phyloP scores from a whole-genome alignment of 768 basidiomycete species.

The Boletus coccyginus region DNA sequence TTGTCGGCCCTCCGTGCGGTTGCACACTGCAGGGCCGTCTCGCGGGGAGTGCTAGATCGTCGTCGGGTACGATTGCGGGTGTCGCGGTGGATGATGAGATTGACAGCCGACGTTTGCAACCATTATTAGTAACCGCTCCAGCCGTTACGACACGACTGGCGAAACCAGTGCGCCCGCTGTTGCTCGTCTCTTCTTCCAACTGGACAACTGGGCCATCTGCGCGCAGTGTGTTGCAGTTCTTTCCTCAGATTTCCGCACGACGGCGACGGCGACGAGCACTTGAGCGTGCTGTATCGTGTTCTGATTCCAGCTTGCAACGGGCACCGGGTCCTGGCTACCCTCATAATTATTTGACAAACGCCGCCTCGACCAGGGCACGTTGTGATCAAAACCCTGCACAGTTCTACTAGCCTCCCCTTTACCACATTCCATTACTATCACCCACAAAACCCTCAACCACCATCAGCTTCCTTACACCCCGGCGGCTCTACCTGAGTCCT shows the following conservation, averaged over 20 bases:
- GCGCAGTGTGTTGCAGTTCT: slow-evolving; percentile 5
- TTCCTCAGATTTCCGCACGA: slow-evolving; percentile 10
- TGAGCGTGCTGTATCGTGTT: slow-evolving; percentile 22
- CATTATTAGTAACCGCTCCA: slow-evolving; percentile 28
- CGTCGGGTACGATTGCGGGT: not conserved
- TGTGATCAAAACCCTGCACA: slow-evolving; percentile 70
- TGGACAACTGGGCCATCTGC: slow-evolving; percentile 19
- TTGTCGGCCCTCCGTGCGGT: not conserved
- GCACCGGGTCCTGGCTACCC: slow-evolving; percentile 17
- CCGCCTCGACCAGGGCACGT: slow-evolving; percentile 67
- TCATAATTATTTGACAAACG: slow-evolving; percentile 45
- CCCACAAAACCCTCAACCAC: slow-evolving; percentile 37
- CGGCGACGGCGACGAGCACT: slow-evolving; percentile 14
- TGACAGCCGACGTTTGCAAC: slow-evolving; percentile 15
- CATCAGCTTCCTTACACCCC: slow-evolving; percentile 29
- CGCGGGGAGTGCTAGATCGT: not conserved
- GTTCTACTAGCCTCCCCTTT: slow-evolving; percentile 51
- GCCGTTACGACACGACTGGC: slow-evolving; percentile 31
- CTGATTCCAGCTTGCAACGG: slow-evolving; percentile 19
- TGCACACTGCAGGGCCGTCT: not conserved
- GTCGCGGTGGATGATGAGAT: slow-evolving; percentile 3
- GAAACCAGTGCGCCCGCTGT: slow-evolving; percentile 31
- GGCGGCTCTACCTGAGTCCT: slow-evolving; percentile 27
- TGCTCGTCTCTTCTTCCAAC: slow-evolving; percentile 18
- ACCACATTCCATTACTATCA: slow-evolving; percentile 50